Conservation (phyloP, 805 yeast species). For the Debaryomyces tyrocola region DNA sequence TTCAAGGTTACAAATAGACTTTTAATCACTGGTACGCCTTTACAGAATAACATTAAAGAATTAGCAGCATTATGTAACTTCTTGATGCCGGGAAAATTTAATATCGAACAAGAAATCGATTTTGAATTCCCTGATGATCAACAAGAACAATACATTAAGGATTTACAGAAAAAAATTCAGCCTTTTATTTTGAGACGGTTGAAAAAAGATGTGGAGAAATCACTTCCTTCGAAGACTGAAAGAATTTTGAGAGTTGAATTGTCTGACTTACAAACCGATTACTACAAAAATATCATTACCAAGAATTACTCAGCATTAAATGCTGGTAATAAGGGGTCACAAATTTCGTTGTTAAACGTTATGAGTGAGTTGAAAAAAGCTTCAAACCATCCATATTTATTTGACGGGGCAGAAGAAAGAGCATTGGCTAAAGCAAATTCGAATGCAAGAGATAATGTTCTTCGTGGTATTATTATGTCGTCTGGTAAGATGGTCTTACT, state of each 20-base stretch:
- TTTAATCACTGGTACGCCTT: constrained; percentile 95
- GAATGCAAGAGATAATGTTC: constrained; percentile 69
- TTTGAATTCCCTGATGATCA: constrained; percentile 84
- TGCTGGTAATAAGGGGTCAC: constrained; percentile 73
- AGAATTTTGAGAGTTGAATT: constrained; percentile 92
- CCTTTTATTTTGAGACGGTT: constrained; percentile 92
- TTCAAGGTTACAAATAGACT: constrained; percentile 83
- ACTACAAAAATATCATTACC: constrained; percentile 90
- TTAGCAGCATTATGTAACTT: constrained; percentile 93
- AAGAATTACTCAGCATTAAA: constrained; percentile 90
- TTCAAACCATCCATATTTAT: constrained; percentile 93
- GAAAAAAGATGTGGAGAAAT: constrained; percentile 96
- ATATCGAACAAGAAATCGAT: constrained; percentile 92
- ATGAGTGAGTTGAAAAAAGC: constrained; percentile 97
- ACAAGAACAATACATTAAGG: constrained; percentile 87
- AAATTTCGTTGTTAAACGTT: constrained; percentile 81
- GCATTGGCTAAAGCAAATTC: constrained; percentile 67
- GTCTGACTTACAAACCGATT: constrained; percentile 92
- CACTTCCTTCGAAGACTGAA: constrained; percentile 93
- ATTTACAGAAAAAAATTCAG: constrained; percentile 78
- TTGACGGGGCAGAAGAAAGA: constrained; percentile 87
- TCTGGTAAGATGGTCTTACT: constrained; percentile 97
- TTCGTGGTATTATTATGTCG: constrained; percentile 93
- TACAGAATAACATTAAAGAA: constrained; percentile 94
- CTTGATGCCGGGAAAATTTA: constrained; percentile 91